Evolutionary conservation across 164 flowering plant genomes (phyloP).

Genomic region (Stephania japonica): DNA sequence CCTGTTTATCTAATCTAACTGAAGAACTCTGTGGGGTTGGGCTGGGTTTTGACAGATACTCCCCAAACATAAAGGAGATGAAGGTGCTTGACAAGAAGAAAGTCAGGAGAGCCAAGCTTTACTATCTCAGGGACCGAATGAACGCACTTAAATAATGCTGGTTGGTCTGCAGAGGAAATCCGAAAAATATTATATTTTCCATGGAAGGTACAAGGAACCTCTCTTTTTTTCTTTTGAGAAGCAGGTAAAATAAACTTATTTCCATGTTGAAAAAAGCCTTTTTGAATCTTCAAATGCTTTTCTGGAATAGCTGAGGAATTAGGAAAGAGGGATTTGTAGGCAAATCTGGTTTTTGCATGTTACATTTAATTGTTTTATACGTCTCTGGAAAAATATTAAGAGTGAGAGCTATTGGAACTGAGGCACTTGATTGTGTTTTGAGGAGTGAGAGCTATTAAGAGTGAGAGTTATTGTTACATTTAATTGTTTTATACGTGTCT

Average conservation of each 20-base stretch:
- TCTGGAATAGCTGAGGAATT: neutral
- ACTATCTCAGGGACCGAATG: conserved; percentile 11
- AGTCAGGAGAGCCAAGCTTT: conserved; percentile 11
- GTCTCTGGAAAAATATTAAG: no score
- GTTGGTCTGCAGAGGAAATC: neutral
- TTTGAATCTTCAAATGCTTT: neutral
- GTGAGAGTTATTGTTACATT: no score
- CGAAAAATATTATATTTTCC: neutral
- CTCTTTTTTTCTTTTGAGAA: no score
- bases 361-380: no score
- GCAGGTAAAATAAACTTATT: neutral
- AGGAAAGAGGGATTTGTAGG: neutral
- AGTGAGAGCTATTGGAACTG: neutral
- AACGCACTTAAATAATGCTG: neutral
- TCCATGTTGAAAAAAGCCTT: neutral
- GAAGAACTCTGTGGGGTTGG: neutral
- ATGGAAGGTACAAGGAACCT: neutral
- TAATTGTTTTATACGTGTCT: no score
- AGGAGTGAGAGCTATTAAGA: no score
- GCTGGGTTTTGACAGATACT: conserved; percentile 2
- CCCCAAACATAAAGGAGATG: conserved; percentile 11
- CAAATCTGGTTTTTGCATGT: neutral
- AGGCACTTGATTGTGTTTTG: neutral
- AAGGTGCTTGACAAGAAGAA: conserved; percentile 7
- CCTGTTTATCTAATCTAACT: neutral